Evolutionary conservation across 2,329 filamentous ascomycete genomes (phyloP), one percentile per base, ranked within the genome.

Genomic region (Domatiomyces catenatus): DNA sequence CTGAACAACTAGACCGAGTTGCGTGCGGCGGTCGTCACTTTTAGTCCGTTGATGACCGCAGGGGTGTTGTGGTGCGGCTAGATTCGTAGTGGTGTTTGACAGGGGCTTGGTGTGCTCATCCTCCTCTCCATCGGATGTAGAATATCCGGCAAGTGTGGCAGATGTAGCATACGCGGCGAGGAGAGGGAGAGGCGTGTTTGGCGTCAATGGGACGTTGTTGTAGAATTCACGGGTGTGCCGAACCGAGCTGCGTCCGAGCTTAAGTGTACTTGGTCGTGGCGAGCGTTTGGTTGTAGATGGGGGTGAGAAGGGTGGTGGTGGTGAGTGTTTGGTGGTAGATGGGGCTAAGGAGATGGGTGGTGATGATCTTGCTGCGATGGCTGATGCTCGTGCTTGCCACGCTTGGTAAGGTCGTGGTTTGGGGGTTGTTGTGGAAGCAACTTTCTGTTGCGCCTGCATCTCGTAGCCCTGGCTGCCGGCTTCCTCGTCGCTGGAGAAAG

Each of bases 1-100:
- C 49, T 55, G 50, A 24, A 55, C 45, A 19, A 51, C 52, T 44
- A 53, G 32, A 10, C 44, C 44, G 10, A 49, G 36, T 10, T 45
- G 32, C 26, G 42, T 19, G 19, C 50, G 47, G 45, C 43, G 44
- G 8, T 47, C 28, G 36, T 39, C 32, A 12, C 32, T 39, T 4
- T 39, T 15, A 12, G 32, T 39, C 15, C 32, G 32, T 15, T 39
- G 32, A 39, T 39, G 32, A 15, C 15, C 10, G 12, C 15, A 2
- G 10, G 32, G 15, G 7, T 39, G 32, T 39, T 15, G 32, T 39
- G 3, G 32, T 39, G 32, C 10, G 2, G 32, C 32, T 39, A 39
- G 10, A 15, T 10, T 39, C 15, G 32, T 15, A 39, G 8, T 39
- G 5, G 32, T 15, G 1, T 39, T 39, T 10, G 7, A 1, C n/a